These are phyloP conservation scores for Cucumis sativus DNA, from an alignment of 306 rosid species.

Conservation along the genomic window Cucumber_9930_V3 NC_026656.2:5336501-5337000, in stretches of 20 bases:
- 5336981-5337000: constrained; percentile 17
- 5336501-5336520: neutral
- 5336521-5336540: neutral
- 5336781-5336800: neutral
- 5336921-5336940: constrained; percentile 28
- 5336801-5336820: neutral
- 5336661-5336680: neutral
- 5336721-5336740: neutral
- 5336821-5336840: neutral
- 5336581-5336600: neutral
- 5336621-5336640: neutral
- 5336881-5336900: neutral
- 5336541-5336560: neutral
- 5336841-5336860: neutral
- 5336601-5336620: neutral
- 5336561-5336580: neutral
- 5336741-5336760: neutral
- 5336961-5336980: constrained; percentile 26
- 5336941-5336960: constrained; percentile 17
- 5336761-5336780: neutral
- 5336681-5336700: neutral
- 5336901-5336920: constrained; percentile 25
- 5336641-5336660: neutral
- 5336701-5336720: neutral
- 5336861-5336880: neutral